These are phyloP conservation scores for Saccharata proteae DNA, from an alignment of 2,329 filamentous ascomycete genomes.

Conservation along the genomic window DNA sequence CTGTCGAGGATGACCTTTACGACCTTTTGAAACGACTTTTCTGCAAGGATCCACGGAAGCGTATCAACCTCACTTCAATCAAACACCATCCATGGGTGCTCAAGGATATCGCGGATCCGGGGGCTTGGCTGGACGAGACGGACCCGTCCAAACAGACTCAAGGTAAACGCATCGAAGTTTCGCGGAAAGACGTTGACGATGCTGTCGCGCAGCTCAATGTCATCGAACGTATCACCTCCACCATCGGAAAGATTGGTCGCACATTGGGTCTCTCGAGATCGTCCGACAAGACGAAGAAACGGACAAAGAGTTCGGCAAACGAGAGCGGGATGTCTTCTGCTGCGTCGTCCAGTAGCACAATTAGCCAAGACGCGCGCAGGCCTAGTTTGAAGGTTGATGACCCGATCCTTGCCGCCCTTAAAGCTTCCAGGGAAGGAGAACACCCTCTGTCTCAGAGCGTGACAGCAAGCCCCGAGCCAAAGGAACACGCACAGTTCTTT, in stretches of 20 bases:
- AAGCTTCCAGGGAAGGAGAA: conserved; percentile 42
- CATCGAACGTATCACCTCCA: conserved; percentile 71
- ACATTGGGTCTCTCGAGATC: conserved; percentile 39
- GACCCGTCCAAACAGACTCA: conserved; percentile 68
- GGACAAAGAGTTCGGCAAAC: conserved; percentile 42
- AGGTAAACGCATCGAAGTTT: conserved; percentile 81
- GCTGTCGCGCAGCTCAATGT: conserved; percentile 85
- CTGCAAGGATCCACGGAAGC: conserved; percentile 75
- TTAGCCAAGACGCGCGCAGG: conserved; percentile 43
- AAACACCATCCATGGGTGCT: conserved; percentile 91
- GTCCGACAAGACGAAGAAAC: conserved; percentile 35
- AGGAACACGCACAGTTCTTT: conserved; percentile 22
- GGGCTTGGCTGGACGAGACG: conserved; percentile 84
- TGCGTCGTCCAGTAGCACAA: conserved; percentile 42
- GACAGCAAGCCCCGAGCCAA: conserved; percentile 52
- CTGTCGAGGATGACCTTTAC: conserved; percentile 65
- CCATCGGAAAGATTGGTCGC: conserved; percentile 48
- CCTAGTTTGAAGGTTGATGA: conserved; percentile 49
- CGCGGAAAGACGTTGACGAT: conserved; percentile 78
- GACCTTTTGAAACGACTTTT: conserved; percentile 72
- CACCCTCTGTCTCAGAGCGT: conserved; percentile 68
- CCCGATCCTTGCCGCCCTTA: conserved; percentile 38
- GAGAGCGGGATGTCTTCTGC: conserved; percentile 40
- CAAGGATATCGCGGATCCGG: conserved; percentile 57
- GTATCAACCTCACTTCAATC: conserved; percentile 82